Conservation (phyloP, 2,329 filamentous ascomycete species). For the Arachnomyces sp. region DNA sequence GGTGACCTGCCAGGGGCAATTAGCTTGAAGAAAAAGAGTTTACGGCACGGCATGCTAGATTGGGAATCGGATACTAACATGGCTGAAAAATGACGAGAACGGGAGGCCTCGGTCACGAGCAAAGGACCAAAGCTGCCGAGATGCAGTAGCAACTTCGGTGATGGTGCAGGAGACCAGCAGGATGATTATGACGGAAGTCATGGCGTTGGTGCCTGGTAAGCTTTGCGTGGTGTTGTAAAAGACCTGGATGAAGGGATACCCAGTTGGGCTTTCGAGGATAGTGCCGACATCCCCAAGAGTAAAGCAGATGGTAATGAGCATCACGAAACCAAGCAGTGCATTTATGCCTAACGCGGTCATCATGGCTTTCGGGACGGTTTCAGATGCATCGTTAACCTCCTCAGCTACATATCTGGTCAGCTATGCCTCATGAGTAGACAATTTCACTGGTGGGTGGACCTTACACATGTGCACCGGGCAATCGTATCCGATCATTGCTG, state of each 20-base stretch:
- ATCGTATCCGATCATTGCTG: conserved; percentile 36
- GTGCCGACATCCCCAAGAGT: conserved; percentile 44
- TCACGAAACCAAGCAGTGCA: conserved; percentile 47
- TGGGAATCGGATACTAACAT: conserved; percentile 31
- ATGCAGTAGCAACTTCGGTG: conserved; percentile 51
- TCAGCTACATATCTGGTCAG: conserved; percentile 22
- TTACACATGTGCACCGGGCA: conserved; percentile 41
- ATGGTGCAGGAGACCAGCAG: conserved; percentile 45
- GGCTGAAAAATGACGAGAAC: conserved; percentile 30
- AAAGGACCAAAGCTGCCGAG: conserved; percentile 52
- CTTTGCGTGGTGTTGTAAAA: conserved; percentile 47
- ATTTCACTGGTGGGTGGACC: conserved; percentile 4
- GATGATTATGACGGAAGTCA: conserved; percentile 44
- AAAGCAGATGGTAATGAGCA: conserved; percentile 51
- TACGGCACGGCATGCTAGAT: too few species aligned
- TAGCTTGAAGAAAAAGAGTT: conserved; percentile 2
- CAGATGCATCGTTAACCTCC: conserved; percentile 40
- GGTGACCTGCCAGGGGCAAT: conserved; percentile 22
- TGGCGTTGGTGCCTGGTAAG: conserved; percentile 42
- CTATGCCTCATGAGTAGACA: conserved; percentile 7
- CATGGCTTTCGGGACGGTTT: conserved; percentile 45
- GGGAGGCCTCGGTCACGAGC: conserved; percentile 36
- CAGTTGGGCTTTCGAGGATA: conserved; percentile 39
- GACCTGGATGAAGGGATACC: conserved; percentile 54
- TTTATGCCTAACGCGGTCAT: conserved; percentile 45